Evolutionary conservation across 2,329 filamentous ascomycete species (phyloP), one percentile per base, ranked within the genome.

Genomic region (Mycosphaerella arachidis): DNA sequence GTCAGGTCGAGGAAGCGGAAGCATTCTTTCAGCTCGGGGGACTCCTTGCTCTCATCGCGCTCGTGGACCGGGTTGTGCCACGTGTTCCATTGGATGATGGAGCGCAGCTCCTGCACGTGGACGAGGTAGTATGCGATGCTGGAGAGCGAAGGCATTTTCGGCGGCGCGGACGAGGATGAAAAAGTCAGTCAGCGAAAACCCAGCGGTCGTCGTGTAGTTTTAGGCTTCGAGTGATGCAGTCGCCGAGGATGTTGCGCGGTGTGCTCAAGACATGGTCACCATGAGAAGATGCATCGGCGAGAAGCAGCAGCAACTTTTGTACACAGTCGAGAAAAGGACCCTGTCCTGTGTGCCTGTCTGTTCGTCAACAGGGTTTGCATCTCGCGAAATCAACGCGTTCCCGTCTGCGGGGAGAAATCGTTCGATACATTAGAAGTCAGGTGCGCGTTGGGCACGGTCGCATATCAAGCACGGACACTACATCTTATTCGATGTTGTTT

Each of bases 21-120:
- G 81, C 94, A 97, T 81, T 86, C 82, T 75, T 85, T 84, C 63
- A 95, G 83, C 16, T 88, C 88, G 56, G 82, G 79, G 30, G 86
- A 81, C 77, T 97, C 94, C 67, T 90, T 90, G 62, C 81, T 80
- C 65, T 85, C 82, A 71, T 96, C 84, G 72, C 93, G 90, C 73
- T 83, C 84, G 80, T 97, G 91, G 20, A 96, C 91, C 12, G 94
- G 89, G 65, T 96, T 91, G 79, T 97, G 94, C 92, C 92, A 97
- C 69, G 96, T 80, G 80, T 96, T 96, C 74, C 74, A 76, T 66
- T 76, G 74, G 56, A 76, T 69, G 50, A 76, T 75, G 40, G 70
- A 63, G 40, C 74, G 72, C 53, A 76, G 70, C 59, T 76, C 73
- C 8, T 63, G 55, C 18, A 68, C 55, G 65, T 75, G 73, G 53